Evolutionary conservation across 2,329 filamentous ascomycete genomes (phyloP).

Genomic region (Cladophialophora bantiana): DNA sequence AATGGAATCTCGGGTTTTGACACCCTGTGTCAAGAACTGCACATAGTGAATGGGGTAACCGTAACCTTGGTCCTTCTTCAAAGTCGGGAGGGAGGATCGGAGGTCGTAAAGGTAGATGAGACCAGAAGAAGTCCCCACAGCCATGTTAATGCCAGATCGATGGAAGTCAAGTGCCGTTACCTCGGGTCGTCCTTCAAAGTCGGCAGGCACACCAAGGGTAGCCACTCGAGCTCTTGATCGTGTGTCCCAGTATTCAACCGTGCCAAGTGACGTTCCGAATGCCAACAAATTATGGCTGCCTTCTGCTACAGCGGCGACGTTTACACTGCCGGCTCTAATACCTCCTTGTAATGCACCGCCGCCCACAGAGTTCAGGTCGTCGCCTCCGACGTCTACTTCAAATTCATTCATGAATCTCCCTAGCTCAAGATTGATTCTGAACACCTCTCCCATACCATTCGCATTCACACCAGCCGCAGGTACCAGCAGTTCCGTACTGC

Average conservation of each 20-base stretch:
- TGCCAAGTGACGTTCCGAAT: constrained; percentile 94
- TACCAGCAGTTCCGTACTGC: constrained; percentile 82
- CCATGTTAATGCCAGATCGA: constrained; percentile 80
- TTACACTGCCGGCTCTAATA: constrained; percentile 83
- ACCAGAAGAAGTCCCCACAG: constrained; percentile 85
- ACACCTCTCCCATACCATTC: constrained; percentile 90
- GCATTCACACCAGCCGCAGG: constrained; percentile 86
- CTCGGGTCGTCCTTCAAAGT: constrained; percentile 58
- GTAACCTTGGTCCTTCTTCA: constrained; percentile 95
- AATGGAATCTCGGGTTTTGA: constrained; percentile 73
- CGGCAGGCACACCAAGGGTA: constrained; percentile 67
- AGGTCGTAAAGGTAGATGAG: constrained; percentile 91
- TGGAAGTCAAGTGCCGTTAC: constrained; percentile 90
- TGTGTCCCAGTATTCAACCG: constrained; percentile 95
- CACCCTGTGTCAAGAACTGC: constrained; percentile 69
- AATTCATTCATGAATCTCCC: constrained; percentile 95
- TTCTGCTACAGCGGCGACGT: constrained; percentile 85
- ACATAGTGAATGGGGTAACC: constrained; percentile 91
- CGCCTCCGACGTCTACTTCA: constrained; percentile 85
- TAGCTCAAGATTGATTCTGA: constrained; percentile 86
- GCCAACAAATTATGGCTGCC: constrained; percentile 87
- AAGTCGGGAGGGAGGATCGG: constrained; percentile 80
- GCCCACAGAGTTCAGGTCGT: constrained; percentile 71
- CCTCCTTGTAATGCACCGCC: constrained; percentile 84
- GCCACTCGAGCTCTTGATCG: constrained; percentile 82